phyloP scores from a whole-genome alignment of 2,329 filamentous ascomycete species.

The Colletotrichum aenigma region DNA sequence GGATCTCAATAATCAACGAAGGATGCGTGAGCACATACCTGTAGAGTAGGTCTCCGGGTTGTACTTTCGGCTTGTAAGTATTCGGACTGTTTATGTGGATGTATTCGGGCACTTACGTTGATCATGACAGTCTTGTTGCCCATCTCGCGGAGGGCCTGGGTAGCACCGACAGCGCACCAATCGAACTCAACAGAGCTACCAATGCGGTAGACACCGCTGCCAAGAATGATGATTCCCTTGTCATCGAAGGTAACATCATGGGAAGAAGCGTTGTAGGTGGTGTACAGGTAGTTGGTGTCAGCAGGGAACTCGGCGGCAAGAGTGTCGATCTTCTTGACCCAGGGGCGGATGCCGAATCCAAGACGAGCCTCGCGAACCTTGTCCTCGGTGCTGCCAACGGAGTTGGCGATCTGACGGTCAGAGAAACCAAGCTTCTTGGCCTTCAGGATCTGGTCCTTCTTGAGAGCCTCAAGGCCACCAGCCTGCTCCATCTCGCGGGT shows the following conservation, averaged over 20 bases:
- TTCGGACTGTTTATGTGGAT: conserved; percentile 56
- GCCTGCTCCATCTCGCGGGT: conserved; percentile 84
- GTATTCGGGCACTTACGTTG: conserved; percentile 60
- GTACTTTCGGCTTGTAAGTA: not conserved
- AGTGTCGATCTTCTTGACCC: conserved; percentile 98
- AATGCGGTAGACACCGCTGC: conserved; percentile 96
- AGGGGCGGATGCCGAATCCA: conserved; percentile 88
- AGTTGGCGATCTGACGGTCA: conserved; percentile 89
- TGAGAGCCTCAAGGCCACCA: conserved; percentile 81
- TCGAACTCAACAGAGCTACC: conserved; percentile 98
- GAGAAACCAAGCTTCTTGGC: conserved; percentile 99
- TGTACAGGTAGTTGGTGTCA: conserved; percentile 95
- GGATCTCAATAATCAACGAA: not conserved
- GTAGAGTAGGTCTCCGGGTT: conserved; percentile 67
- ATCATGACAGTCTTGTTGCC: conserved; percentile 99
- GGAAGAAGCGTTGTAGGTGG: conserved; percentile 93
- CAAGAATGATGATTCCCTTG: conserved; percentile 86
- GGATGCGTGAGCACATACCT: not conserved
- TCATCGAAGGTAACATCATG: conserved; percentile 96
- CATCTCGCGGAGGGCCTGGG: conserved; percentile 80
- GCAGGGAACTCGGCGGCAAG: conserved; percentile 96
- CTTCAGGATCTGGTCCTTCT: conserved; percentile 86
- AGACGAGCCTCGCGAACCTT: conserved; percentile 85
- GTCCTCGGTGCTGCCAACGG: conserved; percentile 86
- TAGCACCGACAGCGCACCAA: conserved; percentile 95